Percentiles rank a stretch among this genome's conserved stretches.
These are phyloP conservation scores for Haberlea rhodopensis DNA, from an alignment of 257 asterid species.

Conservation along the genomic window DNA sequence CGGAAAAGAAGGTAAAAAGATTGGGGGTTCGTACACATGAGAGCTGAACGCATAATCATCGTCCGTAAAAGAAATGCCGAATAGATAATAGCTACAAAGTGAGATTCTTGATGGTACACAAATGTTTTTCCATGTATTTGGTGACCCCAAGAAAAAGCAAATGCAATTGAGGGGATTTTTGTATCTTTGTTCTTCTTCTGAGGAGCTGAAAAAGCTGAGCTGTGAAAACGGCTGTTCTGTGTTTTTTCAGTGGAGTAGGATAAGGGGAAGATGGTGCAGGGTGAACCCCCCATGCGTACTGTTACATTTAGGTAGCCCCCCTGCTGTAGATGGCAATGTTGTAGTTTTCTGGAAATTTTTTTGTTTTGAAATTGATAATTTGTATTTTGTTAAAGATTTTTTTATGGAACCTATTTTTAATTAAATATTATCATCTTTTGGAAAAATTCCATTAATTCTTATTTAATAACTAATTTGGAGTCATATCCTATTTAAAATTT, in stretches of 20 bases:
- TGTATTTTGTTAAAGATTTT: no score
- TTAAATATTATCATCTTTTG: no score
- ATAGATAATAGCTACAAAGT: background rate
- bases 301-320: background rate
- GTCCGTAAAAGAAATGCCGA: slow-evolving; percentile 26
- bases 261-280: slow-evolving; percentile 31
- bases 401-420: no score
- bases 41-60: slow-evolving; percentile 39
- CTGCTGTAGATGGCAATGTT: slow-evolving; percentile 32
- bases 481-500: no score
- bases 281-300: slow-evolving; percentile 18
- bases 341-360: background rate
- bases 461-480: no score
- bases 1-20: slow-evolving; percentile 34
- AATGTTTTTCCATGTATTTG: slow-evolving; percentile 21
- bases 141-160: slow-evolving; percentile 26
- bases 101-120: slow-evolving; percentile 29
- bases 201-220: slow-evolving; percentile 38
- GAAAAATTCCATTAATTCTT: no score
- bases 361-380: no score
- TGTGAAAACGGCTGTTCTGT: slow-evolving; percentile 66
- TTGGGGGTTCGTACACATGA: slow-evolving; percentile 19
- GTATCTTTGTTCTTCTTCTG: slow-evolving; percentile 4
- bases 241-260: slow-evolving; percentile 31
- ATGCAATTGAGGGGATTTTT: slow-evolving; percentile 21